Conservation (phyloP, 2,329 filamentous ascomycete genomes). For the Penicillium sp. region DNA sequence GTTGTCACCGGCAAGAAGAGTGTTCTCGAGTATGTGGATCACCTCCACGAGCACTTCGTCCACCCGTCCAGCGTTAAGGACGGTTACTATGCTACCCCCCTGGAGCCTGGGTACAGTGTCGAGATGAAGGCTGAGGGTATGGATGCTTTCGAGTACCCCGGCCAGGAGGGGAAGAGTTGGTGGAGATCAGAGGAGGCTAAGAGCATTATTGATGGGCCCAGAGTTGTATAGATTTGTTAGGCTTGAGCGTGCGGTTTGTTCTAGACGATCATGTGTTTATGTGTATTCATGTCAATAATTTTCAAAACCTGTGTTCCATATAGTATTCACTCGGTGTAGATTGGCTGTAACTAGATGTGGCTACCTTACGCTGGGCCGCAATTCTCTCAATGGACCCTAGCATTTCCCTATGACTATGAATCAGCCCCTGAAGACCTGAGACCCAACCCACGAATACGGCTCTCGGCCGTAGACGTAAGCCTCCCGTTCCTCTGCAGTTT, state of each 20-base stretch:
- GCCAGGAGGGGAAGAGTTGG: slow-evolving; percentile 75
- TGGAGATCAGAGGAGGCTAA: slow-evolving; percentile 80
- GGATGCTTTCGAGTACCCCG: slow-evolving; percentile 74
- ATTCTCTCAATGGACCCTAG: no score
- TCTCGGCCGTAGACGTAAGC: no score
- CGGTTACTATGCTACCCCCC: slow-evolving; percentile 84
- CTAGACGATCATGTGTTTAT: slow-evolving; percentile 8
- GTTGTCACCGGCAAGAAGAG: slow-evolving; percentile 77
- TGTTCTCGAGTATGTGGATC: slow-evolving; percentile 87
- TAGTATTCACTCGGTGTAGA: neutral
- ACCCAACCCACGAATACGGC: no score
- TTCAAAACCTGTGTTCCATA: slow-evolving; percentile 8
- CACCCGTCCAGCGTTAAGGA: slow-evolving; percentile 76
- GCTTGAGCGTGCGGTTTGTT: neutral
- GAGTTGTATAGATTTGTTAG: slow-evolving; percentile 27
- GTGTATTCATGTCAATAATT: slow-evolving; percentile 19
- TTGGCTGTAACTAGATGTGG: neutral
- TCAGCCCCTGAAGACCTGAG: no score
- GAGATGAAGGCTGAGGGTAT: slow-evolving; percentile 91
- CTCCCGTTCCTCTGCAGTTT: no score
- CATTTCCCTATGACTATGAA: no score
- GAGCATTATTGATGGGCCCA: slow-evolving; percentile 62
- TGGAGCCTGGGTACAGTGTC: slow-evolving; percentile 80
- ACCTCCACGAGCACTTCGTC: slow-evolving; percentile 89
- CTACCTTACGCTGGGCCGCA: neutral